Percentiles rank a stretch among this genome's conserved stretches.
Conservation (phyloP, 2,329 filamentous ascomycete genomes). For the Penicillium verrucosum region DNA sequence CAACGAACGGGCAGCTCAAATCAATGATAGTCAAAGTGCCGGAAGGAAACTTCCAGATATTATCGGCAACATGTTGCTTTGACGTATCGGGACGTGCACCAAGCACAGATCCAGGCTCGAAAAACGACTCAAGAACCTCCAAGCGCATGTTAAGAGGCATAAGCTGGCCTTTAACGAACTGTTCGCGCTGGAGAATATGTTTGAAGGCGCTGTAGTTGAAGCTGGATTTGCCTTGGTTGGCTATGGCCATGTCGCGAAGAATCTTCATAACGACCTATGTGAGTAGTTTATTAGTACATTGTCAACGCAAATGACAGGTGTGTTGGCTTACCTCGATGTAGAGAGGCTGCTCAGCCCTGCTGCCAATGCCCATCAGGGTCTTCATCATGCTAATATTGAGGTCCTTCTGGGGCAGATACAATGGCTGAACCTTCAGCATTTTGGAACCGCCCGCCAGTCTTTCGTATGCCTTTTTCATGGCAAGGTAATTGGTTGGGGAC, state of each 20-base stretch:
- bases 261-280: constrained; percentile 46
- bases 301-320: background rate
- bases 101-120: constrained; percentile 38
- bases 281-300: background rate
- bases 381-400: constrained; percentile 55
- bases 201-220: constrained; percentile 50
- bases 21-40: constrained; percentile 60
- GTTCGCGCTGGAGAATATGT: constrained; percentile 31
- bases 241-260: constrained; percentile 50
- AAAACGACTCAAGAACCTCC: constrained; percentile 62
- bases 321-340: constrained; percentile 46
- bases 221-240: constrained; percentile 29
- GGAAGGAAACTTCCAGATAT: constrained; percentile 25
- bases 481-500: constrained; percentile 47
- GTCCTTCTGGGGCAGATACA: constrained; percentile 48
- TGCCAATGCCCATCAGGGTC: constrained; percentile 53
- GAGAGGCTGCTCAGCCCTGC: constrained; percentile 44
- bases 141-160: constrained; percentile 59
- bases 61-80: constrained; percentile 6
- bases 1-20: constrained; percentile 69
- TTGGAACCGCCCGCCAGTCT: constrained; percentile 32
- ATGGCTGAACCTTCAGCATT: constrained; percentile 39
- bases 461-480: constrained; percentile 44
- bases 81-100: background rate
- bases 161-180: constrained; percentile 50